Evolutionary conservation across 257 asterid species (phyloP).

Genomic region (Solanum ossicruentum): DNA sequence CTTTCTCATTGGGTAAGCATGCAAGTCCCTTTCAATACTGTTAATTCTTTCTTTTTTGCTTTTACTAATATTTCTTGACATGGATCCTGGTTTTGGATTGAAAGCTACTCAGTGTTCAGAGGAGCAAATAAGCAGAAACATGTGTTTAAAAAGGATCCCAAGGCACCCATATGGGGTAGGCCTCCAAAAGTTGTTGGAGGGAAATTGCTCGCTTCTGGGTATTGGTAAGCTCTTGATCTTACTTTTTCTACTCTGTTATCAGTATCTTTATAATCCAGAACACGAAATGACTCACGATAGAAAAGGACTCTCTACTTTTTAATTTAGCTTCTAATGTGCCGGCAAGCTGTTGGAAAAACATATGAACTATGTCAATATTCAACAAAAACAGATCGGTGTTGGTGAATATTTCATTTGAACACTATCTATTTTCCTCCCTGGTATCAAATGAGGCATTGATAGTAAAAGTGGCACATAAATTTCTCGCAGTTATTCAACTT

Average conservation of each 20-base stretch:
- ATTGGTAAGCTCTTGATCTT: conserved; percentile 45
- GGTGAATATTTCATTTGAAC: not conserved
- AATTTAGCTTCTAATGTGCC: not conserved
- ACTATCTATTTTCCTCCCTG: not conserved
- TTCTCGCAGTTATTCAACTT: not conserved
- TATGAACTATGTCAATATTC: not conserved
- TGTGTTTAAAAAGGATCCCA: conserved; percentile 73
- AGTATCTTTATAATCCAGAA: not conserved
- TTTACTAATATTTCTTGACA: conserved; percentile 1
- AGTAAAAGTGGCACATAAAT: not conserved
- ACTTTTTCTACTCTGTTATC: not conserved
- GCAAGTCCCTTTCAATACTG: not conserved
- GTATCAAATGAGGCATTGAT: too few species aligned
- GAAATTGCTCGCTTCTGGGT: conserved; percentile 95
- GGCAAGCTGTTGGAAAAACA: not conserved
- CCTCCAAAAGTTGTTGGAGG: conserved; percentile 94
- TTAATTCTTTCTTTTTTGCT: not conserved
- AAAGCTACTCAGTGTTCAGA: conserved; percentile 81
- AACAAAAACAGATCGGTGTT: not conserved
- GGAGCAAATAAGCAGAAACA: conserved; percentile 99
- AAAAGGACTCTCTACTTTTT: not conserved
- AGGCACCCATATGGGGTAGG: conserved; percentile 80
- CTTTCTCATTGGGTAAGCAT: conserved; percentile 57
- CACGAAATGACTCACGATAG: not conserved
- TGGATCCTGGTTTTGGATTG: conserved; percentile 11